Evolutionary conservation across 2,329 filamentous ascomycete species (phyloP).

Genomic region (Phaeomoniella chlamydospora): DNA sequence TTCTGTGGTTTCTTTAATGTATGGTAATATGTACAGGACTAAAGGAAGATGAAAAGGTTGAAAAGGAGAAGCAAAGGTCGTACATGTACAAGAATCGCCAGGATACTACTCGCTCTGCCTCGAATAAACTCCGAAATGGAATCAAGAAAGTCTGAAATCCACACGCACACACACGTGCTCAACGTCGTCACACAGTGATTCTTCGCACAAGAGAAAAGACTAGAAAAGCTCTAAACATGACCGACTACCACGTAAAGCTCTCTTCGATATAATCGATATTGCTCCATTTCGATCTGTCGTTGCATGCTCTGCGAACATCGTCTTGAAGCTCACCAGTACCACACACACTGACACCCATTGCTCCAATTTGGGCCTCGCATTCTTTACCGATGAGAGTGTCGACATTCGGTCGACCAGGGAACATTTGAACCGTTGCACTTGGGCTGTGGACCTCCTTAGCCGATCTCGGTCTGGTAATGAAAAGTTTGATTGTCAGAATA

Average conservation of each 20-base stretch:
- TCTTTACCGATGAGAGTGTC: conserved; percentile 67
- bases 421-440: conserved; percentile 76
- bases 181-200: too few relatives aligned
- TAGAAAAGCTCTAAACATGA: too few relatives aligned
- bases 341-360: conserved; percentile 76
- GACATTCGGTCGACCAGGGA: conserved; percentile 75
- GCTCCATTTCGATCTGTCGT: conserved; percentile 43
- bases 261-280: conserved; percentile 67
- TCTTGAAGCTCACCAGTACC: conserved; percentile 63
- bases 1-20: too few relatives aligned
- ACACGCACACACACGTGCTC: too few relatives aligned
- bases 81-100: too few relatives aligned
- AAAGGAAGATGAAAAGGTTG: too few relatives aligned
- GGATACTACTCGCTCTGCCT: too few relatives aligned
- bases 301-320: conserved; percentile 56
- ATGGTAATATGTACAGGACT: too few relatives aligned
- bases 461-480: conserved; percentile 75
- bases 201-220: too few relatives aligned
- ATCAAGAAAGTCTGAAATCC: too few relatives aligned
- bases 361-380: conserved; percentile 66
- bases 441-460: conserved; percentile 67
- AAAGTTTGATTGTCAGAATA: conserved; percentile 72
- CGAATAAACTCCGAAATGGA: too few relatives aligned
- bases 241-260: conserved; percentile 43
- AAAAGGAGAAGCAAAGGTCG: too few relatives aligned